Evolutionary conservation across 2,329 filamentous ascomycete species (phyloP).

Genomic region (Xylariaceae sp.): DNA sequence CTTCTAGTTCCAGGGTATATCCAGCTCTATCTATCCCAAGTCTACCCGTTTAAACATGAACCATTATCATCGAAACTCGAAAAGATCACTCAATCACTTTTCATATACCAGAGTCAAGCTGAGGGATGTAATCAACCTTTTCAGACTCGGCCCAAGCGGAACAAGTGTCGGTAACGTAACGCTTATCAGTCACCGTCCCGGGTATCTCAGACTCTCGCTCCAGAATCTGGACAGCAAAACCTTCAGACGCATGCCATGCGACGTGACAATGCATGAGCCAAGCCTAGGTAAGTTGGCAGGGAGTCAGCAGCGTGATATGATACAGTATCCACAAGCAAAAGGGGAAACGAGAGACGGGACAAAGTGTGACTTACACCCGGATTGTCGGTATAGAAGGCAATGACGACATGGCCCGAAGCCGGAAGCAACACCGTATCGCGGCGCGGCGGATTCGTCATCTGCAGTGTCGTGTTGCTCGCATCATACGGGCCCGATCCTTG

Average conservation of each 20-base stretch:
- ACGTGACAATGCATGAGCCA: constrained; percentile 30
- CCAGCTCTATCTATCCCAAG: too few species aligned
- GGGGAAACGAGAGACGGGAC: constrained; percentile 20
- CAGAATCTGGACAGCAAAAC: constrained; percentile 50
- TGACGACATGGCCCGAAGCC: constrained; percentile 40
- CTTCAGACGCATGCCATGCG: constrained; percentile 46
- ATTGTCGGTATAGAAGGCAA: constrained; percentile 49
- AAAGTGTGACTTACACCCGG: constrained; percentile 44
- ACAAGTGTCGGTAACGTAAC: constrained; percentile 28
- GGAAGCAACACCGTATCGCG: constrained; percentile 45
- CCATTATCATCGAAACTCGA: too few species aligned
- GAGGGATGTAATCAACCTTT: constrained; percentile 9
- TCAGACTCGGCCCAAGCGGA: constrained; percentile 26
- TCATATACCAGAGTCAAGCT: constrained; percentile 31
- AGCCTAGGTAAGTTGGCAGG: neutral
- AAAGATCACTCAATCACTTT: too few species aligned
- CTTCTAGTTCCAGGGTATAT: too few species aligned
- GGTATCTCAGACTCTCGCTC: constrained; percentile 29
- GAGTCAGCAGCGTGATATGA: neutral
- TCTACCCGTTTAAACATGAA: too few species aligned
- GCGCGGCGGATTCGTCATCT: constrained; percentile 41
- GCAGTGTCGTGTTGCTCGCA: constrained; percentile 25
- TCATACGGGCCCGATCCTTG: constrained; percentile 25
- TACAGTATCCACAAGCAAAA: neutral
- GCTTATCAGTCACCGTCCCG: constrained; percentile 14